A percentile compares a stretch with the other conserved stretches of the same genome.
phyloP scores from a whole-genome alignment of 2,329 filamentous ascomycete genomes.

The Aspergillus udagawae region DNA sequence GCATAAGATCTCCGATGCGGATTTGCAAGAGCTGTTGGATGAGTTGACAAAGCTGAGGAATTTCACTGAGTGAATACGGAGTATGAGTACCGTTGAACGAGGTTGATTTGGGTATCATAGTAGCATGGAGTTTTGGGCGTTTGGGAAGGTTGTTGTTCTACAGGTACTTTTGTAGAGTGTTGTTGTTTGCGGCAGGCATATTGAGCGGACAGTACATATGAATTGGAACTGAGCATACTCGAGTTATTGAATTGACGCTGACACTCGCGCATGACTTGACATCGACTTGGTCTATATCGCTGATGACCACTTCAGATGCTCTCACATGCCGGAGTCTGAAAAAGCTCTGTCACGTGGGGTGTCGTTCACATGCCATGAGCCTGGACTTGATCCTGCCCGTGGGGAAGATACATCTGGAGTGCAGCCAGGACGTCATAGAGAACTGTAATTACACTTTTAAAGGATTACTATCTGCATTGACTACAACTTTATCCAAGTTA shows the following conservation, averaged over 20 bases:
- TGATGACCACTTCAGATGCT: neutral
- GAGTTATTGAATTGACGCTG: neutral
- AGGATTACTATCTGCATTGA: neutral
- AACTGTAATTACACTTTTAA: neutral
- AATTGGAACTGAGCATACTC: neutral
- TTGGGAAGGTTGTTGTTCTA: neutral
- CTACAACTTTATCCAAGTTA: neutral
- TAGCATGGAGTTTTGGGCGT: conserved; percentile 29
- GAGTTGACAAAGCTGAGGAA: conserved; percentile 78
- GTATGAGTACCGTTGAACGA: neutral
- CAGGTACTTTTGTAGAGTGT: neutral
- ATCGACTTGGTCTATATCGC: neutral
- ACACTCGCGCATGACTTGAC: neutral
- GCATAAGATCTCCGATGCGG: conserved; percentile 86
- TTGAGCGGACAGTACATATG: neutral
- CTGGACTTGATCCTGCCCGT: neutral
- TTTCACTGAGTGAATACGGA: conserved; percentile 35
- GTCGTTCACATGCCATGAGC: neutral
- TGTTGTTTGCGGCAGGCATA: neutral
- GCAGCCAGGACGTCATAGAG: neutral
- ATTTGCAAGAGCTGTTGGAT: conserved; percentile 80
- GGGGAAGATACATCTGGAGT: neutral
- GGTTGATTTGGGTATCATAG: conserved; percentile 2
- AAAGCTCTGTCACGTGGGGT: neutral
- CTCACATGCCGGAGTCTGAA: neutral